These are phyloP conservation scores for Phytophthora cactorum DNA, from an alignment of 352 stramenopile genomes.

Conservation along the genomic window DNA sequence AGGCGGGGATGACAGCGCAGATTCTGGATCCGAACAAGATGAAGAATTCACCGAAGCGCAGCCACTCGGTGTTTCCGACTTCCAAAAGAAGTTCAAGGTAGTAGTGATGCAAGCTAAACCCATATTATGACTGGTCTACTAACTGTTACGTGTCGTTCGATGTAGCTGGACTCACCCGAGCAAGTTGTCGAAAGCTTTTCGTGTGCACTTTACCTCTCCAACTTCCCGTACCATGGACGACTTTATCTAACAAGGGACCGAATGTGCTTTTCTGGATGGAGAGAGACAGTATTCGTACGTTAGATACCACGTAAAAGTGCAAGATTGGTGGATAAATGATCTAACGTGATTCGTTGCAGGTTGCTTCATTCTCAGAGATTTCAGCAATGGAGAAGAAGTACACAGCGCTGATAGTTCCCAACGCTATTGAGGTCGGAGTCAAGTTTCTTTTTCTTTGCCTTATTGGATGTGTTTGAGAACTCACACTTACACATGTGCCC, in stretches of 20 bases:
- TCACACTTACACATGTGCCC: not conserved
- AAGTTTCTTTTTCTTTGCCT: not conserved
- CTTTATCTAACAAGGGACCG: slow-evolving; percentile 79
- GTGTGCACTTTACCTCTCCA: slow-evolving; percentile 79
- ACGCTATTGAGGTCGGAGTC: slow-evolving; percentile 76
- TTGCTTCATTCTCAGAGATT: slow-evolving; percentile 80
- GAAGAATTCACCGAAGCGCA: slow-evolving; percentile 56
- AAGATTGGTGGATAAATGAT: not conserved
- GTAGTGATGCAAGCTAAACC: not conserved
- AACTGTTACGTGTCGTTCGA: slow-evolving; percentile 3
- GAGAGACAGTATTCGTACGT: slow-evolving; percentile 81
- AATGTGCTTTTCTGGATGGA: slow-evolving; percentile 85
- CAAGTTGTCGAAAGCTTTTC: slow-evolving; percentile 88
- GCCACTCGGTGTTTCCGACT: slow-evolving; percentile 66
- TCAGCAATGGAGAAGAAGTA: slow-evolving; percentile 85
- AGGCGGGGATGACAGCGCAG: slow-evolving; percentile 20
- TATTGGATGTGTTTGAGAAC: not conserved
- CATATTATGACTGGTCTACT: not conserved
- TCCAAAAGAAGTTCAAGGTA: slow-evolving; percentile 88
- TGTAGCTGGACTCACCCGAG: slow-evolving; percentile 65
- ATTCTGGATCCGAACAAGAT: slow-evolving; percentile 27
- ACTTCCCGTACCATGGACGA: slow-evolving; percentile 82
- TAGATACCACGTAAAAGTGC: not conserved
- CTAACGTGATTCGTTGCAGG: slow-evolving; percentile 35
- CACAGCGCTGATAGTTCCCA: slow-evolving; percentile 84